A percentile compares a stretch with the other conserved stretches of the same genome.
phyloP scores from a whole-genome alignment of 148 eudicot species.

The Camellia sinensis region DNA sequence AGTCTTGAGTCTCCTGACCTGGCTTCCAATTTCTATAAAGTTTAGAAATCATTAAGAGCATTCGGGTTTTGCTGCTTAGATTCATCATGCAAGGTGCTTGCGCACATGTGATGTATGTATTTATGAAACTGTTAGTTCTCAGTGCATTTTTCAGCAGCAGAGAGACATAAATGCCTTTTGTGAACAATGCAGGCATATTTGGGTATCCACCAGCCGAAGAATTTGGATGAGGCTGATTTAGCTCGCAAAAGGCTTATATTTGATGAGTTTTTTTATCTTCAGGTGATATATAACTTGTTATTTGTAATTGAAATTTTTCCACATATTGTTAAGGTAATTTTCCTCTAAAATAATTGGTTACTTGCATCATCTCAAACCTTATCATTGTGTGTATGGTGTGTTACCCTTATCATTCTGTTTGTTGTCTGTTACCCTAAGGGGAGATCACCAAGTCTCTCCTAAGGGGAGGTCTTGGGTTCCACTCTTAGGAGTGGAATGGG shows the following conservation, averaged over 20 bases:
- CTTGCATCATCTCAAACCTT: neutral
- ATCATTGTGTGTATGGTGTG: neutral
- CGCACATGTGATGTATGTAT: neutral
- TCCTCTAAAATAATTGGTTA: neutral
- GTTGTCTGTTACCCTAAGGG: no score
- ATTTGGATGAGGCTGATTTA: slow-evolving; percentile 60
- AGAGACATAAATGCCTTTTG: slow-evolving; percentile 9
- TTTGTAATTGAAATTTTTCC: neutral
- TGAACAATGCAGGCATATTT: slow-evolving; percentile 65
- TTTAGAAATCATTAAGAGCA: neutral
- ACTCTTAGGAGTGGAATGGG: no score
- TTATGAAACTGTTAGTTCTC: neutral
- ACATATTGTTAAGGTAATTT: neutral
- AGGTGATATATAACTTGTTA: slow-evolving; percentile 42
- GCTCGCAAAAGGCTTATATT: slow-evolving; percentile 93
- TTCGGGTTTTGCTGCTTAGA: neutral
- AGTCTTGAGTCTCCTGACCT: neutral
- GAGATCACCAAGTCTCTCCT: no score
- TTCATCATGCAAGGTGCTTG: neutral
- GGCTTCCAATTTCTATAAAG: neutral
- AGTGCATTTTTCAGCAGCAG: neutral
- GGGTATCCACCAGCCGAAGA: slow-evolving; percentile 85
- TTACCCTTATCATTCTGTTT: neutral
- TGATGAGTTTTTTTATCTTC: slow-evolving; percentile 97
- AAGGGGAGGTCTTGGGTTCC: no score